These are phyloP conservation scores for Piedraia hortae DNA, from an alignment of 2,329 filamentous ascomycete species.

Conservation along the genomic window DNA sequence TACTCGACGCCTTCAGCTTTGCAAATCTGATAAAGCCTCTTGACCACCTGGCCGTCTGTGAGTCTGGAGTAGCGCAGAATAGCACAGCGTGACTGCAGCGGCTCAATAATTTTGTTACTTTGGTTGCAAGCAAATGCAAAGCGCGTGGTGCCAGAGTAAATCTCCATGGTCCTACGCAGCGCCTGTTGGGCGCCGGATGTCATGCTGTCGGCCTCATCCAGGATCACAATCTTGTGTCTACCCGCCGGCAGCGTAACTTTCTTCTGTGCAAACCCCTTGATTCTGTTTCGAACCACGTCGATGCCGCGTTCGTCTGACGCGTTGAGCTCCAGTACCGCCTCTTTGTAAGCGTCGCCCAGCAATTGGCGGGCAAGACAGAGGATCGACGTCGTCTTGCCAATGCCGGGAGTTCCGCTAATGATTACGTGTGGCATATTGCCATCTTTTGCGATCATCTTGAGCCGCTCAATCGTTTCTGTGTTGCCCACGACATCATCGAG, in stretches of 20 bases:
- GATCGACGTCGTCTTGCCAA: slow-evolving; percentile 92
- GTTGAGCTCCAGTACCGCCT: slow-evolving; percentile 88
- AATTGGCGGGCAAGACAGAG: slow-evolving; percentile 78
- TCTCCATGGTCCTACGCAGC: slow-evolving; percentile 88
- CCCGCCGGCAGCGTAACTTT: slow-evolving; percentile 84
- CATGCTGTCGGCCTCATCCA: slow-evolving; percentile 95
- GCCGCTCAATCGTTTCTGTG: slow-evolving; percentile 82
- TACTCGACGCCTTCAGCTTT: slow-evolving; percentile 75
- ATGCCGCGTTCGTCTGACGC: slow-evolving; percentile 91
- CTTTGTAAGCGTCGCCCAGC: slow-evolving; percentile 81
- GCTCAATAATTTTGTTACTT: slow-evolving; percentile 98
- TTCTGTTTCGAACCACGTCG: slow-evolving; percentile 86
- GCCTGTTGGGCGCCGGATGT: slow-evolving; percentile 90
- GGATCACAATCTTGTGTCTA: slow-evolving; percentile 83
- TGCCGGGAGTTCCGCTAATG: slow-evolving; percentile 97
- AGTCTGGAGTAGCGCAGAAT: slow-evolving; percentile 82
- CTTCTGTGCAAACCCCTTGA: slow-evolving; percentile 96
- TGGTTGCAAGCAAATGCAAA: slow-evolving; percentile 98
- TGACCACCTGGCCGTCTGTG: slow-evolving; percentile 78
- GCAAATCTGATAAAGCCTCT: slow-evolving; percentile 72
- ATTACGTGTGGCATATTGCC: slow-evolving; percentile 99
- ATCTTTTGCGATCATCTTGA: slow-evolving; percentile 95
- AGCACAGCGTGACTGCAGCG: slow-evolving; percentile 86
- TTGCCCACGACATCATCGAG: slow-evolving; percentile 95
- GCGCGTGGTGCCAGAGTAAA: slow-evolving; percentile 83